Percentiles rank a stretch among this genome's conserved stretches.
Conservation (phyloP, 2,329 filamentous ascomycete genomes). For the Simplicillium aogashimaense region DNA sequence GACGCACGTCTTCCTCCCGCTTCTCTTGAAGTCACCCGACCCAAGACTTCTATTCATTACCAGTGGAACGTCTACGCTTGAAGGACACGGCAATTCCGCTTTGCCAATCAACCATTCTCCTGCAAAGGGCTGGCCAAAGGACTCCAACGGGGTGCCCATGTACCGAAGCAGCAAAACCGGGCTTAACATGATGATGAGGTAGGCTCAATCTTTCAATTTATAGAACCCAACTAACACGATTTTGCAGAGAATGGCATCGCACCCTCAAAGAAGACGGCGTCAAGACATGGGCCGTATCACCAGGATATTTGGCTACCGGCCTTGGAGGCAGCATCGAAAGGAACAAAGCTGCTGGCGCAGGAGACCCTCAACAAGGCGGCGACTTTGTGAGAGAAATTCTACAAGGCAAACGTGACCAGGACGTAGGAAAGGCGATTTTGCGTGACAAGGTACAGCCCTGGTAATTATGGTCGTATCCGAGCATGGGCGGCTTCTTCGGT, state of each 20-base stretch:
- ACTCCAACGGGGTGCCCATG: constrained; percentile 4
- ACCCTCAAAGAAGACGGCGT: constrained; percentile 33
- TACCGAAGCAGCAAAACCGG: constrained; percentile 9
- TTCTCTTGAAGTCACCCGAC: constrained; percentile 29
- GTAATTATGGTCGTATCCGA: constrained; percentile 5
- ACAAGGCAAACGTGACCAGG: constrained; percentile 23
- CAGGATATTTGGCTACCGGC: constrained; percentile 33
- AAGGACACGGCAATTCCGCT: constrained; percentile 15
- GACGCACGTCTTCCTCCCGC: constrained; percentile 27
- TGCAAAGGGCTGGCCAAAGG: constrained; percentile 35
- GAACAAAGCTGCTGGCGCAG: constrained; percentile 16
- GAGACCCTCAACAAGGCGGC: constrained; percentile 20
- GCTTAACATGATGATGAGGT: constrained; percentile 10
- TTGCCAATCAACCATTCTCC: constrained; percentile 14
- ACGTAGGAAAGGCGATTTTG: constrained; percentile 21
- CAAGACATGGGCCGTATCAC: constrained; percentile 33
- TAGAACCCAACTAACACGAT: too few relatives aligned
- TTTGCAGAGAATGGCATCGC: constrained; percentile 21
- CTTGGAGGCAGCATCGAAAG: constrained; percentile 20
- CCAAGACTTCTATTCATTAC: constrained; percentile 36
- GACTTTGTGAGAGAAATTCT: constrained; percentile 22
- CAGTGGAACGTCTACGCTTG: constrained; percentile 25
- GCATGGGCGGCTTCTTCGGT: too few relatives aligned
- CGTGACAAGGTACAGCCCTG: constrained; percentile 10
- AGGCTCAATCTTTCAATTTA: not conserved